Percentiles rank a stretch among this genome's conserved stretches.
phyloP scores from a whole-genome alignment of 2,329 filamentous ascomycete genomes.

The Botrytis elliptica region DNA sequence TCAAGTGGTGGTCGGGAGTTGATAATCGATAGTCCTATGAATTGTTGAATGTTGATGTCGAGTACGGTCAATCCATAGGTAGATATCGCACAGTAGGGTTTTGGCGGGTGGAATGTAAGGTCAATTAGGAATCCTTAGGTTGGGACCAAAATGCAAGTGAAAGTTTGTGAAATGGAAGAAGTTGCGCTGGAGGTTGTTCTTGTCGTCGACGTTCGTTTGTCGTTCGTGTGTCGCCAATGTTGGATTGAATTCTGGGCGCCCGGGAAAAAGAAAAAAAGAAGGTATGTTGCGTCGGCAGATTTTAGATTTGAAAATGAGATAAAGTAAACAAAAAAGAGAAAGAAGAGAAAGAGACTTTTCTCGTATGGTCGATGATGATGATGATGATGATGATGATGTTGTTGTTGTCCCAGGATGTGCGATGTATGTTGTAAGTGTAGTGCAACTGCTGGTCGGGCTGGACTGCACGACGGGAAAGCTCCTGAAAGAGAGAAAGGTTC shows the following conservation, averaged over 20 bases:
- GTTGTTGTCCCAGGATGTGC: background rate
- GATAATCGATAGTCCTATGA: background rate
- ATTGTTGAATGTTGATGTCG: slow-evolving; percentile 8
- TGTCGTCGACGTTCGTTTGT: slow-evolving; percentile 4
- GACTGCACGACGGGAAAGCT: background rate
- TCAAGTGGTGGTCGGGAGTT: background rate
- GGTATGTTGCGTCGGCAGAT: slow-evolving; percentile 3
- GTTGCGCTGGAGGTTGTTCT: slow-evolving; percentile 1
- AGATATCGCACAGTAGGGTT: background rate
- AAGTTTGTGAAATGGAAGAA: background rate
- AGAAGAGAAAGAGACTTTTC: background rate
- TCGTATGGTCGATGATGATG: background rate
- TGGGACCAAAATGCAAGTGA: background rate
- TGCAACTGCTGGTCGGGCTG: background rate
- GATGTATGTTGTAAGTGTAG: background rate
- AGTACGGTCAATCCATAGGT: background rate
- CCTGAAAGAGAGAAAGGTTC: background rate
- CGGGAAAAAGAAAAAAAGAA: background rate
- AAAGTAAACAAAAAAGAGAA: background rate
- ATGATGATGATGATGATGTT: background rate
- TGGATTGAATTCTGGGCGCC: background rate
- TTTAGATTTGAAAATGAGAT: background rate
- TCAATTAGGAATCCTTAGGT: background rate
- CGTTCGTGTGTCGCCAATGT: background rate
- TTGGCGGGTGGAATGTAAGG: background rate